These are phyloP conservation scores for Bidens hawaiensis DNA, from an alignment of 140 eudicot species.

Conservation along the genomic window DNA sequence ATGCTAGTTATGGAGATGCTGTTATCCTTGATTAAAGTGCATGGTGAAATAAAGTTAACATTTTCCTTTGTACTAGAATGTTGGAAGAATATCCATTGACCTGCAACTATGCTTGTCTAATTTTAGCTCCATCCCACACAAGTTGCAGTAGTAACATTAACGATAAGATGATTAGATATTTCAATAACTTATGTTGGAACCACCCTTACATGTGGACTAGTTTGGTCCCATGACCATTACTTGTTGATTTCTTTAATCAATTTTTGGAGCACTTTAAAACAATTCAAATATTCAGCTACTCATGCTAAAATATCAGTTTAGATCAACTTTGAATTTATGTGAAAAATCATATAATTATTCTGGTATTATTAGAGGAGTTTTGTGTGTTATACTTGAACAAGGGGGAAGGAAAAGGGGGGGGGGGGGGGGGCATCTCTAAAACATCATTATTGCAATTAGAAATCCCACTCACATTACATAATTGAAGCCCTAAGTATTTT, in stretches of 20 bases:
- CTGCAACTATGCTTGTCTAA: not conserved
- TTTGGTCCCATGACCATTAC: not conserved
- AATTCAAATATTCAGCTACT: not conserved
- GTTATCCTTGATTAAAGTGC: not conserved
- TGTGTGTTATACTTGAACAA: not conserved
- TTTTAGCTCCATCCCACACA: not conserved
- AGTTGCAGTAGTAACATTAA: not conserved
- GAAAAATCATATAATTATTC: not conserved
- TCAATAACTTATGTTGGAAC: not conserved
- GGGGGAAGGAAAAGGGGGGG: no score
- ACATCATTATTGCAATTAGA: slow-evolving; percentile 1
- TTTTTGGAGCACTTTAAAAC: not conserved
- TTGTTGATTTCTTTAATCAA: not conserved
- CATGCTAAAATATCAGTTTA: not conserved
- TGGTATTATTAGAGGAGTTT: not conserved
- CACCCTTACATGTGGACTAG: slow-evolving; percentile 8
- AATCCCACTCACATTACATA: not conserved
- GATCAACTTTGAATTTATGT: not conserved
- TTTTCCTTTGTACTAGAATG: not conserved
- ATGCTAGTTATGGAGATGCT: not conserved
- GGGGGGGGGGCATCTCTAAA: not conserved
- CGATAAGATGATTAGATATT: not conserved
- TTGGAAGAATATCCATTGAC: not conserved
- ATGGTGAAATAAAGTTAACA: not conserved
- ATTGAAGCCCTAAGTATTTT: not conserved